These are phyloP conservation scores for Talaromyces amestolkiae DNA, from an alignment of 2,329 filamentous ascomycete genomes.

Conservation along the genomic window DNA sequence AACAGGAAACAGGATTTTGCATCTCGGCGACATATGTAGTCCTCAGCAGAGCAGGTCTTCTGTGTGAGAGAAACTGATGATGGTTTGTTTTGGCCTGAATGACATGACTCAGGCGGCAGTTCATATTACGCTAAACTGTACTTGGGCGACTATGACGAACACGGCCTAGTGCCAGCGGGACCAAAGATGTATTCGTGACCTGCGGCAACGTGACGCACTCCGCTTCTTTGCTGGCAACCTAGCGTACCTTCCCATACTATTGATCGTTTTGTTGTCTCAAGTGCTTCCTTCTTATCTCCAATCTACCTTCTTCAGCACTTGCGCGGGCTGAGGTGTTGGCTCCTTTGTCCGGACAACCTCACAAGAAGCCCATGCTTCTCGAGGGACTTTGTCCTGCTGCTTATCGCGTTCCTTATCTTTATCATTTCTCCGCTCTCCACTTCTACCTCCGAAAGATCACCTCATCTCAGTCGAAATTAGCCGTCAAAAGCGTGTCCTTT, in stretches of 20 bases:
- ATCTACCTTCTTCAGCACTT: neutral
- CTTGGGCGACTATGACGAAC: neutral
- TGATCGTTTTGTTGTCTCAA: neutral
- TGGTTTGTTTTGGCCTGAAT: neutral
- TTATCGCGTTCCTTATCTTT: slow-evolving; percentile 12
- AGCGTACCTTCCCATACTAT: neutral
- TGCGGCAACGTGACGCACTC: slow-evolving; percentile 13
- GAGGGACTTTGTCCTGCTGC: neutral
- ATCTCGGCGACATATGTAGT: too few species aligned
- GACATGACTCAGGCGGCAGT: neutral
- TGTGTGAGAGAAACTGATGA: neutral
- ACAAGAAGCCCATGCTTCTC: neutral
- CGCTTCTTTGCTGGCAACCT: neutral
- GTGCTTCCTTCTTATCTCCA: neutral
- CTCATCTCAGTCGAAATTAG: neutral
- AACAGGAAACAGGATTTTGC: too few species aligned
- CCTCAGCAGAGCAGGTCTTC: too few species aligned
- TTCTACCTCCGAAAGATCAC: neutral
- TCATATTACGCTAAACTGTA: neutral
- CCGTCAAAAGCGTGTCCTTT: neutral
- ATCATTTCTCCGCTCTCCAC: slow-evolving; percentile 12
- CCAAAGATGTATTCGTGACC: slow-evolving; percentile 1
- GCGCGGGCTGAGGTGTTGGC: too few species aligned
- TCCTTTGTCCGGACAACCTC: neutral
- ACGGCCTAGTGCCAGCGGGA: neutral